phyloP scores from a whole-genome alignment of 768 basidiomycete genomes.

The Chiua virens region DNA sequence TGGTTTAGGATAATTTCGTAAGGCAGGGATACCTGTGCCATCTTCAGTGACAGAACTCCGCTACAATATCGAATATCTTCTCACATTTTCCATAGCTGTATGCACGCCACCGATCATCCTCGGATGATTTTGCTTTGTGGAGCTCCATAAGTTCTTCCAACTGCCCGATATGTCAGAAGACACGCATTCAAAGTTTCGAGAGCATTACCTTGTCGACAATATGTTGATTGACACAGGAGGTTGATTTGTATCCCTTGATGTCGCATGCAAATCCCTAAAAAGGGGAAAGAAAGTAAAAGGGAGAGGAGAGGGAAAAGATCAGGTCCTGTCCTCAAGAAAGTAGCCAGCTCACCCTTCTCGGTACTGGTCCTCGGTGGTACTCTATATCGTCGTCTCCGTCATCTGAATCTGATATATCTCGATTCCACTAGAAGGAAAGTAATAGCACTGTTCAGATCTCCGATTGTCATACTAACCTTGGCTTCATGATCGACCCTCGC shows the following conservation, averaged over 20 bases:
- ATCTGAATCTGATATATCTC: conserved; percentile 37
- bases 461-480: conserved; percentile 32
- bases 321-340: not conserved
- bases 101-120: conserved; percentile 69
- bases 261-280: conserved; percentile 70
- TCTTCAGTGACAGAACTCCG: conserved; percentile 2
- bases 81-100: conserved; percentile 66
- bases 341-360: conserved; percentile 31
- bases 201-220: conserved; percentile 65
- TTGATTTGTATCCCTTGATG: conserved; percentile 36
- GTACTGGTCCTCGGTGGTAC: conserved; percentile 14
- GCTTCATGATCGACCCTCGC: conserved; percentile 51
- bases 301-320: not conserved
- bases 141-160: conserved; percentile 64
- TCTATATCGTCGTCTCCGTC: conserved; percentile 29
- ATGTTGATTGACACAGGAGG: conserved; percentile 61
- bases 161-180: conserved; percentile 35
- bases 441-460: not conserved
- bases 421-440: conserved; percentile 28
- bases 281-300: too few species aligned
- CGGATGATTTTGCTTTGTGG: conserved; percentile 57
- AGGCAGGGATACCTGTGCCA: conserved; percentile 53
- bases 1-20: conserved; percentile 55
- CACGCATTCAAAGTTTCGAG: not conserved
- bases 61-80: conserved; percentile 11